phyloP scores from a whole-genome alignment of 2,329 filamentous ascomycete species.

The Hypomyces rosellus region DNA sequence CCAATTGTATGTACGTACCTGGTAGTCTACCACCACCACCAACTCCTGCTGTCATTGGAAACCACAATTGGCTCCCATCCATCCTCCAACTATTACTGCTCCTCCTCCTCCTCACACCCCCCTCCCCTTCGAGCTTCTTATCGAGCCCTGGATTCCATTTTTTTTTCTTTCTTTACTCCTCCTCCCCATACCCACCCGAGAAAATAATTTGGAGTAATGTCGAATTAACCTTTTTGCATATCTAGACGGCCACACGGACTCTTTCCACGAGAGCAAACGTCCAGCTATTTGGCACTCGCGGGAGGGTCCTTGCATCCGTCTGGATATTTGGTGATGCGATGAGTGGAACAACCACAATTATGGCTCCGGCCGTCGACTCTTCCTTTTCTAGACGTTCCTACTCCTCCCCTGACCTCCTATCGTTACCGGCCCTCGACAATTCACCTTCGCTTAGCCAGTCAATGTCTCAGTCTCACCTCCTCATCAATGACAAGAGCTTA shows the following conservation, averaged over 20 bases:
- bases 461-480: neutral
- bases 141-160: neutral
- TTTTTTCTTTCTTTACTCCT: neutral
- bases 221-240: conserved; percentile 14
- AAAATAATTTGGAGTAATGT: conserved; percentile 23
- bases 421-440: conserved; percentile 22
- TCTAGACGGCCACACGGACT: conserved; percentile 13
- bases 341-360: conserved; percentile 31
- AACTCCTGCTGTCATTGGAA: neutral
- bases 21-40: neutral
- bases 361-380: conserved; percentile 32
- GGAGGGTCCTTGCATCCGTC: conserved; percentile 4
- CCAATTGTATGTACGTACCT: no score
- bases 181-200: conserved; percentile 2
- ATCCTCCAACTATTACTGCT: neutral
- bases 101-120: neutral
- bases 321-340: conserved; percentile 26
- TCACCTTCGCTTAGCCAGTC: conserved; percentile 12
- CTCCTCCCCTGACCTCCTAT: conserved; percentile 27
- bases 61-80: neutral
- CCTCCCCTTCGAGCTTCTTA: neutral
- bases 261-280: conserved; percentile 6
- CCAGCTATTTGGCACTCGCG: neutral
- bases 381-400: conserved; percentile 28
- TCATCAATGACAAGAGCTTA: conserved; percentile 6